Evolutionary conservation across 345 rosid species (phyloP).

Genomic region (Eucalyptus caleyi): DNA sequence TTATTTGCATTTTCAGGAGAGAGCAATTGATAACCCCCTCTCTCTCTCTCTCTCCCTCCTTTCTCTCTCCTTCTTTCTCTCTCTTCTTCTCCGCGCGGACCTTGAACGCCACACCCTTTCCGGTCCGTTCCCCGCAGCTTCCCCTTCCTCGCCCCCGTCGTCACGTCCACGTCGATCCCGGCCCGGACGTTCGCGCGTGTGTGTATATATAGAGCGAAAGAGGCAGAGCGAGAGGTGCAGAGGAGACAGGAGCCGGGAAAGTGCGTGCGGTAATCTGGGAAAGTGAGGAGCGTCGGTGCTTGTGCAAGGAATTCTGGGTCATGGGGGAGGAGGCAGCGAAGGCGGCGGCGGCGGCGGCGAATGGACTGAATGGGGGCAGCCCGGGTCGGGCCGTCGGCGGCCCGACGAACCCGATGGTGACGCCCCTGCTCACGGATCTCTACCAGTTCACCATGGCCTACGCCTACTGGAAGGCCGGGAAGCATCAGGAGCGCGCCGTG

Average conservation of each 20-base stretch:
- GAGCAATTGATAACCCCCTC: background rate
- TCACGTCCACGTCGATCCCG: background rate
- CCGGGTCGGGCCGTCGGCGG: conserved; percentile 28
- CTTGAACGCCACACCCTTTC: background rate
- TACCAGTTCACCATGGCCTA: conserved; percentile 98
- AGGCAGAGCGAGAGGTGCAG: background rate
- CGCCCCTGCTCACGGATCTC: conserved; percentile 92
- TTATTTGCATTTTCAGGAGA: background rate
- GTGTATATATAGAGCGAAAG: background rate
- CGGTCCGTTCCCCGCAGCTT: background rate
- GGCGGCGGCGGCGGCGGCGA: background rate
- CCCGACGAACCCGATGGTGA: conserved; percentile 92
- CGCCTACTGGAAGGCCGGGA: conserved; percentile 96
- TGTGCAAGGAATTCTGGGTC: background rate
- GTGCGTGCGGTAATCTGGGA: background rate
- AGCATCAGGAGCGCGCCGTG: conserved; percentile 82
- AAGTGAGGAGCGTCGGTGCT: background rate
- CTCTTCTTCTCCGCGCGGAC: background rate
- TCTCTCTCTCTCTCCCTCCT: background rate
- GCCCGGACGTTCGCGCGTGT: background rate
- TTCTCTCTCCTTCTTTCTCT: background rate
- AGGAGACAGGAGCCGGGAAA: background rate
- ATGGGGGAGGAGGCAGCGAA: conserved; percentile 2
- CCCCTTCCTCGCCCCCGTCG: background rate
- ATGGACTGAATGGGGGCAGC: conserved; percentile 6